Evolutionary conservation across 345 rosid genomes (phyloP), one percentile per base, ranked within the genome.

Genomic region (Eucalyptus cladocalyx): DNA sequence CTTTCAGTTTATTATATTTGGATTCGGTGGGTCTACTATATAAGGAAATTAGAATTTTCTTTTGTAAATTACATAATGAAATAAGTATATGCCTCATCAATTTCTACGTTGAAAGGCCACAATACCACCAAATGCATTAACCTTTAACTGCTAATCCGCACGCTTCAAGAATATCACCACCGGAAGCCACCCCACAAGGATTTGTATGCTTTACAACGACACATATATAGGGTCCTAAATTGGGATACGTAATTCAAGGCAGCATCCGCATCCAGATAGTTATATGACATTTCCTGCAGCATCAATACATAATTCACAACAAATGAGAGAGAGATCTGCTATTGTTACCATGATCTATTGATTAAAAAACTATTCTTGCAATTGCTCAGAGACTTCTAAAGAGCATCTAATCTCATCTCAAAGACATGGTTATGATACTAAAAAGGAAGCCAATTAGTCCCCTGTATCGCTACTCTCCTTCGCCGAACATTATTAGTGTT

Each of bases 181-280:
- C 94, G 58, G 99, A 97, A 90, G 99, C 99, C 51, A 95, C 98
- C 62, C 99, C 99, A 91, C 98, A 95, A n/a, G 99, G 99, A 90
- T 97, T 95, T 90, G 97, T 95, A 67, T 96, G 99, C 95, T 98
- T 98, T 45, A 98, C 98, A 86, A 96, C 65, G 51, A 98, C 97
- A 92, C 99, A n/a, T n/a, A 97, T 23, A 97, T 95, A 6, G 99
- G 99, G 69, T 93, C 91, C 94, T 89, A 91, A 98, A 98, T 91
- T 98, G 97, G 1, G 97, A 95, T 14, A 96, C 99, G 87, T 97
- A 96, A 92, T 98, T 96, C 99, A 97, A 98, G n/a, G 99, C 97
- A 50, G 97, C 99, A 88, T 95, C 97, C 54, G 98, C 98, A 91
- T 98, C 98, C 87, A 95, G 92, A 90, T 93, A 95, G 90, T 96